phyloP scores from a whole-genome alignment of 306 rosid genomes.

The Cyclanthera cordifolia region DNA sequence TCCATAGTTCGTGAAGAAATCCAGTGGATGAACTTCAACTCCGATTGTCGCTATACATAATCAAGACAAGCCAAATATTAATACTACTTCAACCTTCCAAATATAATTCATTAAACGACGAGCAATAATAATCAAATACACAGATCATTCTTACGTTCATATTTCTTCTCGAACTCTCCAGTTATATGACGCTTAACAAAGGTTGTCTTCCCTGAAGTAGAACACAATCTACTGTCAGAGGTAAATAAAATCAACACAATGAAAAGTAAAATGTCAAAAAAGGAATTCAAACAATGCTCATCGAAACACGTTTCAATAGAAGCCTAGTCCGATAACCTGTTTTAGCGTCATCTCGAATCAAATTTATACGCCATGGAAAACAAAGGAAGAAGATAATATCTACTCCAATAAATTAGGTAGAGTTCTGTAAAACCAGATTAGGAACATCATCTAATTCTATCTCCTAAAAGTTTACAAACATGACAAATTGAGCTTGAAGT shows the following conservation, averaged over 20 bases:
- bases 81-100: not conserved
- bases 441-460: not conserved
- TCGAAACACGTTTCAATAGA: not conserved
- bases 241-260: not conserved
- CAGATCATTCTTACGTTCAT: slow-evolving; percentile 15
- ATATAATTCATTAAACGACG: not conserved
- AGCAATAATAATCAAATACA: not conserved
- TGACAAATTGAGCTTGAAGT: not conserved
- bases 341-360: not conserved
- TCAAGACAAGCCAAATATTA: not conserved
- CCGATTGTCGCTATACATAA: slow-evolving; percentile 22
- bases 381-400: not conserved
- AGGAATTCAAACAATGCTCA: not conserved
- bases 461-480: not conserved
- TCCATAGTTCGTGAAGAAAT: slow-evolving; percentile 22
- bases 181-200: slow-evolving; percentile 24
- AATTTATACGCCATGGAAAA: not conserved
- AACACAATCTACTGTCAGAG: not conserved
- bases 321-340: not conserved
- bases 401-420: not conserved
- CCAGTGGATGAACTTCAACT: slow-evolving; percentile 26
- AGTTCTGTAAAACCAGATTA: not conserved
- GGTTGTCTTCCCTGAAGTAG: slow-evolving; percentile 21
- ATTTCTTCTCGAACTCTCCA: slow-evolving; percentile 27
- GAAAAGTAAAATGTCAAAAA: not conserved